Conservation (phyloP, 129 eudicot species). For the Saposhnikovia divaricata region DNA sequence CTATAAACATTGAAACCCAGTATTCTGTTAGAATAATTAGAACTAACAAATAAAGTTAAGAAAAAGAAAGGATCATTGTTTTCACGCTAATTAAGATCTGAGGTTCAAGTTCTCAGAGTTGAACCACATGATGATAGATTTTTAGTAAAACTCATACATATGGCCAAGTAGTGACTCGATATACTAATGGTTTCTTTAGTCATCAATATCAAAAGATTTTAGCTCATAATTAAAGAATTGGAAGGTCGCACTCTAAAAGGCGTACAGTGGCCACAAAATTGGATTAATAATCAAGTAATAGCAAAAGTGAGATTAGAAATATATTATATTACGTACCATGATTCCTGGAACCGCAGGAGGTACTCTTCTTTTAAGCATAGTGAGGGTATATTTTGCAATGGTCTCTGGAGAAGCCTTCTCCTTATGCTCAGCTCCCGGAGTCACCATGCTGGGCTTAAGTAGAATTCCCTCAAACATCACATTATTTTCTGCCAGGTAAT, state of each 20-base stretch:
- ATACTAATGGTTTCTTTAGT: neutral
- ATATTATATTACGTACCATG: slow-evolving; percentile 40
- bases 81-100: neutral
- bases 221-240: neutral
- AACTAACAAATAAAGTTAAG: neutral
- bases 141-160: neutral
- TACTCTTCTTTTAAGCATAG: slow-evolving; percentile 90
- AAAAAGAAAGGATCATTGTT: neutral
- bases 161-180: neutral
- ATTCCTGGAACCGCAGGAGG: slow-evolving; percentile 85
- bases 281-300: neutral
- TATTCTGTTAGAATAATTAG: neutral
- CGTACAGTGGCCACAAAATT: neutral
- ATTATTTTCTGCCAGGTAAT: slow-evolving; percentile 81
- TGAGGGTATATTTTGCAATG: slow-evolving; percentile 43
- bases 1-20: slow-evolving; percentile 27
- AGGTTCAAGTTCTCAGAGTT: neutral
- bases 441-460: slow-evolving; percentile 56
- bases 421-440: slow-evolving; percentile 58
- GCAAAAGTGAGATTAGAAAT: neutral
- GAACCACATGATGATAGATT: neutral
- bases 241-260: neutral
- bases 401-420: slow-evolving; percentile 56
- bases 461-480: slow-evolving; percentile 45
- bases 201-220: neutral